phyloP scores from a whole-genome alignment of 208 protist species.

The Balamuthia mandrillaris region DNA sequence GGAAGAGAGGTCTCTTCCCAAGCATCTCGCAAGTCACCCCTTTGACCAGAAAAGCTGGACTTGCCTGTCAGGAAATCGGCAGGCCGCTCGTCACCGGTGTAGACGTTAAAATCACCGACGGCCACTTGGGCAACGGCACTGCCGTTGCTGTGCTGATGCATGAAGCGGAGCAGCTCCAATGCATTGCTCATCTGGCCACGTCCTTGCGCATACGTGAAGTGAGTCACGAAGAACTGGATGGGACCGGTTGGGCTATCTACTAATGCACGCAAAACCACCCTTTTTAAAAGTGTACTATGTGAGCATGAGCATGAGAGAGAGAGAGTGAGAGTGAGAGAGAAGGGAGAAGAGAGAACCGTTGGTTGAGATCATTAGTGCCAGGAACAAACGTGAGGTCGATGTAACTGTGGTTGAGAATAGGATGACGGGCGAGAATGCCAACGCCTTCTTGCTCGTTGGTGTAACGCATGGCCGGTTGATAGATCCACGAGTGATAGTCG shows the following conservation, averaged over 20 bases:
- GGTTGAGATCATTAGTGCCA: neutral
- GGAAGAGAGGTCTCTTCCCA: neutral
- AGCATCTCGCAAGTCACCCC: neutral
- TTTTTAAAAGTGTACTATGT: neutral
- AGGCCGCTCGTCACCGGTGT: neutral
- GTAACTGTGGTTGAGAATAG: neutral
- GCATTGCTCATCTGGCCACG: constrained; percentile 29
- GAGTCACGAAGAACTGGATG: neutral
- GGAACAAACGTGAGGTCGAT: constrained; percentile 29
- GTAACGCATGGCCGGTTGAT: constrained; percentile 20
- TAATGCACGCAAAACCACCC: no score
- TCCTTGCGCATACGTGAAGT: constrained; percentile 5
- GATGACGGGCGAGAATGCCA: neutral
- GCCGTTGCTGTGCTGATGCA: neutral
- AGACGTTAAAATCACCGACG: constrained; percentile 25
- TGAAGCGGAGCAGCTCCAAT: constrained; percentile 13
- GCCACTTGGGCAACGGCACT: neutral
- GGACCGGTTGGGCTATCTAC: no score
- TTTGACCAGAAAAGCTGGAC: neutral
- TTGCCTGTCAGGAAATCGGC: constrained; percentile 12
- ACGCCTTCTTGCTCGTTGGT: neutral
- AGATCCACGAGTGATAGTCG: neutral
- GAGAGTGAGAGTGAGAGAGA: neutral
- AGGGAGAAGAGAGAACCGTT: neutral
- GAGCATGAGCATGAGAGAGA: neutral